phyloP scores from a whole-genome alignment of 2,329 filamentous ascomycete genomes.

The Ophiostoma sp. region DNA sequence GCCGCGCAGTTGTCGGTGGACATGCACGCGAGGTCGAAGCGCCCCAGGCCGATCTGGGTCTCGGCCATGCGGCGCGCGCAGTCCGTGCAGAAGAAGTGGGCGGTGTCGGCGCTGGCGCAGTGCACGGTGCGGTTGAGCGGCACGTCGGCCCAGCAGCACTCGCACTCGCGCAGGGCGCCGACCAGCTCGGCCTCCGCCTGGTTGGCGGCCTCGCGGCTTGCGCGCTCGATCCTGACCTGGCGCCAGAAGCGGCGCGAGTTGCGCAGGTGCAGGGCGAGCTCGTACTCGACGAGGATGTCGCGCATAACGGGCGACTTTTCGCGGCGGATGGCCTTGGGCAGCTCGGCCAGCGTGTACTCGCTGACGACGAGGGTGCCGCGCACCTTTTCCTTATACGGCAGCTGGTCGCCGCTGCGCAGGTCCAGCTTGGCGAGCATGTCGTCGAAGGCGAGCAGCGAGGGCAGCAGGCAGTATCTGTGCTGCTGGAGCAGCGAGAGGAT shows the following conservation, averaged over 20 bases:
- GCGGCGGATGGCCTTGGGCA: slow-evolving; percentile 27
- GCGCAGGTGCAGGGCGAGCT: slow-evolving; percentile 34
- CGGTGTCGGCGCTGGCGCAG: slow-evolving; percentile 54
- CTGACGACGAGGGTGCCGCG: slow-evolving; percentile 25
- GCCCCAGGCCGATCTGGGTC: slow-evolving; percentile 61
- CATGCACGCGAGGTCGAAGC: slow-evolving; percentile 65
- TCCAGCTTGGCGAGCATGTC: slow-evolving; percentile 22
- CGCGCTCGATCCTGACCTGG: slow-evolving; percentile 30
- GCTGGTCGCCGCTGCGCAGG: slow-evolving; percentile 24
- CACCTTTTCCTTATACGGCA: slow-evolving; percentile 31
- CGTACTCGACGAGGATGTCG: slow-evolving; percentile 39
- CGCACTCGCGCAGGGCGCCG: slow-evolving; percentile 60
- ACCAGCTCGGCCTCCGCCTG: slow-evolving; percentile 39
- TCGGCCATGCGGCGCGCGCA: slow-evolving; percentile 65
- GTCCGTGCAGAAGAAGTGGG: slow-evolving; percentile 59
- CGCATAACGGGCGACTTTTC: slow-evolving; percentile 26
- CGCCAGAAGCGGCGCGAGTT: slow-evolving; percentile 28
- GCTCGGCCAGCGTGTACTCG: slow-evolving; percentile 26
- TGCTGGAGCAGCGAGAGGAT: slow-evolving; percentile 28
- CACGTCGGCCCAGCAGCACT: slow-evolving; percentile 65
- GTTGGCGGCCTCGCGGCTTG: slow-evolving; percentile 40
- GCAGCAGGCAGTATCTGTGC: slow-evolving; percentile 33
- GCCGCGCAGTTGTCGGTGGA: slow-evolving; percentile 61
- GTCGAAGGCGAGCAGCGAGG: slow-evolving; percentile 36
- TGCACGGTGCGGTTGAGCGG: slow-evolving; percentile 62